Conservation (phyloP, 1,284 basidiomycete genomes). For the Sporisorium scitamineum region DNA sequence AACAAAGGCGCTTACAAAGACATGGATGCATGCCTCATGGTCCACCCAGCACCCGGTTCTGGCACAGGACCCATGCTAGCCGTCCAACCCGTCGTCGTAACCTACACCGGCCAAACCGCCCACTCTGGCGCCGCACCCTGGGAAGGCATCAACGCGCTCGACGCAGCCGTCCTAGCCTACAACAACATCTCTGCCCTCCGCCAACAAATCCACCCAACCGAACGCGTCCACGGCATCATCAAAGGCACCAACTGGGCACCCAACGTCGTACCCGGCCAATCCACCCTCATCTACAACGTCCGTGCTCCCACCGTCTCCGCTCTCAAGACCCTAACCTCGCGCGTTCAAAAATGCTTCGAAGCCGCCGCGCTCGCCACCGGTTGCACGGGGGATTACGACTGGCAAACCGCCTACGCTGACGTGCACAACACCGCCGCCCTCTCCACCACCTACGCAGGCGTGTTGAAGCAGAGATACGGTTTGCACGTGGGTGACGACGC, state of each 20-base stretch:
- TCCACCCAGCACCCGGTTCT: conserved; percentile 70
- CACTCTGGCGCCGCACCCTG: conserved; percentile 75
- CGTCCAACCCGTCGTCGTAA: conserved; percentile 48
- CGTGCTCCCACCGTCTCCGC: conserved; percentile 77
- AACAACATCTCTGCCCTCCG: conserved; percentile 79
- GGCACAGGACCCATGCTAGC: conserved; percentile 74
- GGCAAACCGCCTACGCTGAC: conserved; percentile 66
- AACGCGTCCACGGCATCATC: conserved; percentile 71
- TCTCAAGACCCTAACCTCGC: conserved; percentile 72
- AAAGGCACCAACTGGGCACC: conserved; percentile 63
- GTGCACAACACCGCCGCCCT: conserved; percentile 58
- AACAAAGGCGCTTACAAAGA: conserved; percentile 79
- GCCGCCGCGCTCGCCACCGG: conserved; percentile 79
- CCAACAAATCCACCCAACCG: conserved; percentile 78
- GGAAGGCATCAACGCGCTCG: conserved; percentile 86
- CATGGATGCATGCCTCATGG: conserved; percentile 84
- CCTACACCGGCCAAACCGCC: conserved; percentile 57
- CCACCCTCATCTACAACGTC: conserved; percentile 77
- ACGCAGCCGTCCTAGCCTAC: conserved; percentile 85
- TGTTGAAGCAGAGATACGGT: conserved; percentile 66
- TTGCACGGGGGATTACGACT: conserved; percentile 74
- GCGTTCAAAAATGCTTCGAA: conserved; percentile 77
- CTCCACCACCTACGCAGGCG: conserved; percentile 52
- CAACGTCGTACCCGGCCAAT: conserved; percentile 81
- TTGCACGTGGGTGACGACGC: conserved; percentile 38